Evolutionary conservation across 305 asterid species (phyloP), one percentile per base, ranked within the genome.

Genomic region (Plantago coronopus): DNA sequence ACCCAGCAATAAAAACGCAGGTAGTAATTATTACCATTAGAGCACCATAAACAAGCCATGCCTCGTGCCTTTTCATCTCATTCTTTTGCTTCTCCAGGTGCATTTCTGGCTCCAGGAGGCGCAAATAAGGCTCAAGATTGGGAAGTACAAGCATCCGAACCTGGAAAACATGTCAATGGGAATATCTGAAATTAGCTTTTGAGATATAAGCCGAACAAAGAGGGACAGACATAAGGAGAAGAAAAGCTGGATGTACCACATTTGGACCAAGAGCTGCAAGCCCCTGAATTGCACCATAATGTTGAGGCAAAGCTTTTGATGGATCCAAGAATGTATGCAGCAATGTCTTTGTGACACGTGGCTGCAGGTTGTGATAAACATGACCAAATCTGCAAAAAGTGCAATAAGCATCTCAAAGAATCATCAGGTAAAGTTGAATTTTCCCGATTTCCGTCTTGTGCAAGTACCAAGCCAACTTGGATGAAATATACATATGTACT

Each of bases 261-360:
- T 75, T 83, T 51, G 97, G 81, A 66, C 99, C 99, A 54, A 94
- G 94, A 72, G 95, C 83, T 51, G 95, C 84, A 72, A 94, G 81
- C 54, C 99, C 99, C 74, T 85, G 97, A 66, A 94, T 83, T 67
- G 97, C 99, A 65, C 99, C 99, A 78, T 79, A 94, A 79, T 88
- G 97, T 75, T 94, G 99, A 72, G 97, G 89, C 46, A 87, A 79
- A 63, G 97, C 73, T 78, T 83, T 89, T 20, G 80, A 76, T 15
- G 96, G 97, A 67, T 94, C 97, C 82, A 89, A 53, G 78, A 89
- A 85, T 50, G 95, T 79, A 64, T 85, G 90, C 57, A 82, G 72
- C 77, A 94, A 66, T 17, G 99, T 94, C 62, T 70, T 80, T 61
- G 96, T 87, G 45, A 94, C 83, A 68, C 97, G 96, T 65, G 84